These are phyloP conservation scores for Aspergillus baeticus DNA, from an alignment of 495 filamentous ascomycete genomes.

Conservation along the genomic window DNA sequence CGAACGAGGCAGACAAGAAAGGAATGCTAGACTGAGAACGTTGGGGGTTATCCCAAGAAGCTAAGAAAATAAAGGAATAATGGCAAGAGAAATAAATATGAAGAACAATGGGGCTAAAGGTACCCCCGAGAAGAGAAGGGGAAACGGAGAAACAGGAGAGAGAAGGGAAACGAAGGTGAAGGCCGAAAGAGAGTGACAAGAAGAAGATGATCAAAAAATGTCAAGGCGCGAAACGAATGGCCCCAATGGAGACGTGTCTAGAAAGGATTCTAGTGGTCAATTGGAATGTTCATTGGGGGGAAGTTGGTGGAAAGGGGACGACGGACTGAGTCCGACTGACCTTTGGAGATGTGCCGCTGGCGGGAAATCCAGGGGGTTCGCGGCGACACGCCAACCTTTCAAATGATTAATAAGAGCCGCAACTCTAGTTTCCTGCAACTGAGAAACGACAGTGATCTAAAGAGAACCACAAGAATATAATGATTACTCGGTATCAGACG, in stretches of 20 bases:
- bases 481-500: neutral
- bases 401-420: constrained; percentile 25
- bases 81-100: constrained; percentile 21
- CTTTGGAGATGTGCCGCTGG: constrained; percentile 23
- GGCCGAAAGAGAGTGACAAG: constrained; percentile 25
- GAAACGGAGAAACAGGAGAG: constrained; percentile 16
- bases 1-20: constrained; percentile 20
- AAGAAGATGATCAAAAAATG: constrained; percentile 18
- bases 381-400: constrained; percentile 21
- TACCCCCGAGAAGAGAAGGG: constrained; percentile 41
- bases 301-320: constrained; percentile 23
- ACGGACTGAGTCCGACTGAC: too few species aligned
- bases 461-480: constrained; percentile 24
- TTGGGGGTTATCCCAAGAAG: too few species aligned
- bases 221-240: constrained; percentile 15
- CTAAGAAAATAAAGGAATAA: constrained; percentile 37
- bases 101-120: constrained; percentile 35
- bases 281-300: constrained; percentile 36
- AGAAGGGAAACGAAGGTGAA: constrained; percentile 35
- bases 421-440: constrained; percentile 9
- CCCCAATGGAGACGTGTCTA: constrained; percentile 30
- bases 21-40: constrained; percentile 20
- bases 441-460: constrained; percentile 15
- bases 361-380: constrained; percentile 17
- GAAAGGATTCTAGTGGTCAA: constrained; percentile 24